Evolutionary conservation across 176 grass and related monocot species (phyloP), one percentile per base, ranked within the genome.

Genomic region (Musa troglodytarum): DNA sequence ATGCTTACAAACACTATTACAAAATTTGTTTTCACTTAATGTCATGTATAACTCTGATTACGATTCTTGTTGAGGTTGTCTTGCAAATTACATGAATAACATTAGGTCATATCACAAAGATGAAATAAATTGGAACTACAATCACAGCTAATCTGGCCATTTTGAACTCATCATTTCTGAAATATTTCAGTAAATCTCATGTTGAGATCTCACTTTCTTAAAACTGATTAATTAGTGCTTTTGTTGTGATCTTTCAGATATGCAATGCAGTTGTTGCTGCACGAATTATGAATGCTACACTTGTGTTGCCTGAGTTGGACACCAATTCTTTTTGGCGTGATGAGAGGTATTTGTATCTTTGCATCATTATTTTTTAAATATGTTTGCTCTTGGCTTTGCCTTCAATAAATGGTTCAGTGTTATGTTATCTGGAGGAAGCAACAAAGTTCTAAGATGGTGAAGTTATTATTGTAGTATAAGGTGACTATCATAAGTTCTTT

Each of bases 251-350:
- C 82, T 78, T 88, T 54, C 81, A 99, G 95, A 99, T 99, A 89
- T 99, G 95, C 55, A 99, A 99, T 87, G 95, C 95, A 86, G 95
- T 99, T 89, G 72, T 94, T 81, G 95, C 86, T 84, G 95, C 95
- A 81, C 80, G 88, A 50, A 99, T 99, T 49, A 94, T 99, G 95
- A 94, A 99, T 82, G 95, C 95, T 55, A 94, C 95, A 56, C 80
- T 99, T 53, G 88, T 99, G 62, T 79, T 99, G 71, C 95, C 95
- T 69, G 88, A 99, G 77, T 84, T 99, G 80, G 95, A 99, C 61
- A 82, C 95, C 74, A 99, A 99, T 85, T 99, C 95, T 71, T 99
- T 91, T 73, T 99, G 95, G 95, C 90, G 16, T 73, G 95, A 99
- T 77, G 90, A 94, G 81, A 99, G 90, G 95, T 99, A 86, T 11